Percentiles rank a stretch among this genome's conserved stretches.
Evolutionary conservation across 2,329 filamentous ascomycete species (phyloP).

Genomic region (Xylariaceae sp.): DNA sequence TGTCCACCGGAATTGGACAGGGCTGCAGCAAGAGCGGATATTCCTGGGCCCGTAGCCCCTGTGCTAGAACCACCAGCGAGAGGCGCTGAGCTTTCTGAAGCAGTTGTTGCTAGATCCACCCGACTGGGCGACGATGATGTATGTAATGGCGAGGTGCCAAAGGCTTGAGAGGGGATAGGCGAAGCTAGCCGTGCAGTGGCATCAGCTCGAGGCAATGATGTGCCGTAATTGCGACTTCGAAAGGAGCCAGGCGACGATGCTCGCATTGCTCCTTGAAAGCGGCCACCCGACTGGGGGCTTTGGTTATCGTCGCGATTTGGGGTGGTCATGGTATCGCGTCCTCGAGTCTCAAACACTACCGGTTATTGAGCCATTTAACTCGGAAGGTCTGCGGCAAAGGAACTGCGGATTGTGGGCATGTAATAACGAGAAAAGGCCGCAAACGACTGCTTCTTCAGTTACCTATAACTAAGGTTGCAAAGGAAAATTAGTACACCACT

Average conservation of each 20-base stretch:
- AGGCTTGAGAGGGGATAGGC: conserved; percentile 56
- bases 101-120: conserved; percentile 42
- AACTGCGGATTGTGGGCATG: no score
- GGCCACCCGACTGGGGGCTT: conserved; percentile 39
- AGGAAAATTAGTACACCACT: conserved; percentile 4
- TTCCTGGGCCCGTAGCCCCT: conserved; percentile 71
- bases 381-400: background rate
- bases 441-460: background rate
- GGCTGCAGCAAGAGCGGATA: conserved; percentile 89
- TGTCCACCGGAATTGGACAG: conserved; percentile 75
- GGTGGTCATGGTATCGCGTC: conserved; percentile 38
- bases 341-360: conserved; percentile 2
- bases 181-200: conserved; percentile 67
- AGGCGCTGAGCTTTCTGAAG: conserved; percentile 59
- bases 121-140: conserved; percentile 57
- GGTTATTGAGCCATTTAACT: conserved; percentile 20
- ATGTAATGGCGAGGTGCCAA: conserved; percentile 52
- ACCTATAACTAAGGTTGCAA: background rate
- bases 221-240: conserved; percentile 53
- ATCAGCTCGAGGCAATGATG: conserved; percentile 63
- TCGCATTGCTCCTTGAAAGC: conserved; percentile 46
- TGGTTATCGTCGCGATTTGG: conserved; percentile 48
- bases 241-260: conserved; percentile 57
- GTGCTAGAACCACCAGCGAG: conserved; percentile 69
- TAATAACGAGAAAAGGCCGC: background rate